Evolutionary conservation across 257 asterid species (phyloP).

Genomic region (Marsdenia floribunda): DNA sequence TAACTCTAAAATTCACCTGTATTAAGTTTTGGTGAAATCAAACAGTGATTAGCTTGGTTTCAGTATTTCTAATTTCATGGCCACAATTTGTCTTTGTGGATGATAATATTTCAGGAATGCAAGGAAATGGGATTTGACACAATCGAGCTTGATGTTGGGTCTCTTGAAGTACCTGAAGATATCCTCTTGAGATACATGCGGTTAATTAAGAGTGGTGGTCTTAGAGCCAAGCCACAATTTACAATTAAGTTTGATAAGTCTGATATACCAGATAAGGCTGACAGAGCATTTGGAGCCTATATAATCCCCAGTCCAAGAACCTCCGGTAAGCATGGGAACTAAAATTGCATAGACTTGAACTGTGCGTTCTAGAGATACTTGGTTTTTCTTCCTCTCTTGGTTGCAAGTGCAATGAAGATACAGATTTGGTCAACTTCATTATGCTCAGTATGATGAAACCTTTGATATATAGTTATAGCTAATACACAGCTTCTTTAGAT

Average conservation of each 20-base stretch:
- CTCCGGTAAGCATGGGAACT: conserved; percentile 47
- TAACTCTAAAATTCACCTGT: neutral
- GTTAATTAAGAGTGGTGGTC: conserved; percentile 73
- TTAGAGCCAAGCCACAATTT: conserved; percentile 80
- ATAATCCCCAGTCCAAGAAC: conserved; percentile 55
- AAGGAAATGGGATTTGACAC: conserved; percentile 83
- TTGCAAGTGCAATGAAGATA: neutral
- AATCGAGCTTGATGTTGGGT: conserved; percentile 73
- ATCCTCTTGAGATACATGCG: conserved; percentile 82
- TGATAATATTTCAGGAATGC: conserved; percentile 55
- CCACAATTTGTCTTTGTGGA: neutral
- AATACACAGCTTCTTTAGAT: neutral
- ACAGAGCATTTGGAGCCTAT: conserved; percentile 83
- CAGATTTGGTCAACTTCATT: neutral
- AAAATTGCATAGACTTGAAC: neutral
- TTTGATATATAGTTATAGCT: neutral
- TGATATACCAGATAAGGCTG: conserved; percentile 49
- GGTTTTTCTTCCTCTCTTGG: neutral
- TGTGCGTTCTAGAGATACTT: neutral
- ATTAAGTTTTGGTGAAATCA: no score
- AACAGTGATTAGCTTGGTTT: neutral
- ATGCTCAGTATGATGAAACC: neutral
- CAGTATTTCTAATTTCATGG: neutral
- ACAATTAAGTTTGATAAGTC: conserved; percentile 71
- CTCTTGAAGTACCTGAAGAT: conserved; percentile 83